Conservation (phyloP, 1,284 basidiomycete genomes). For the Farysia itapuensis region DNA sequence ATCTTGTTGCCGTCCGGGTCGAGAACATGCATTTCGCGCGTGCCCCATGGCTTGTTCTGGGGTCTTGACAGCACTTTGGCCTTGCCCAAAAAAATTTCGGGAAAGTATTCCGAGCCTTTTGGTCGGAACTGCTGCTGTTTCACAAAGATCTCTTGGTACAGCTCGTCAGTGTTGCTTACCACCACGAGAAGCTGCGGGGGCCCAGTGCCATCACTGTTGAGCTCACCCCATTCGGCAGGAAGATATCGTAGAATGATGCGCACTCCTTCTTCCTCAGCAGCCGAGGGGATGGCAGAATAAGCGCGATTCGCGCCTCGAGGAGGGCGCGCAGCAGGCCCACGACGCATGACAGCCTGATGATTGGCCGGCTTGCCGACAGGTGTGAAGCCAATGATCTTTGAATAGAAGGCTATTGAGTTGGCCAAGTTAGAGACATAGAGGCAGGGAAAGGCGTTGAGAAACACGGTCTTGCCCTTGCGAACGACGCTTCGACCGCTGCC, state of each 20-base stretch:
- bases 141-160: constrained; percentile 23
- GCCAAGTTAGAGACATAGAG: constrained; percentile 29
- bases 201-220: constrained; percentile 27
- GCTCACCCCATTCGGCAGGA: constrained; percentile 33
- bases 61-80: constrained; percentile 36
- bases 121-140: constrained; percentile 33
- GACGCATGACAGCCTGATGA: constrained; percentile 26
- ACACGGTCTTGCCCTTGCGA: constrained; percentile 14
- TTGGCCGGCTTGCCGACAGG: constrained; percentile 25
- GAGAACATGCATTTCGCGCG: constrained; percentile 37
- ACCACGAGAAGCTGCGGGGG: constrained; percentile 31
- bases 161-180: constrained; percentile 34
- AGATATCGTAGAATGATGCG: constrained; percentile 26
- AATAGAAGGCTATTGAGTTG: constrained; percentile 29
- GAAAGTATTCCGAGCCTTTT: constrained; percentile 41
- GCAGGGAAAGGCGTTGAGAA: constrained; percentile 26
- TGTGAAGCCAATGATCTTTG: constrained; percentile 35
- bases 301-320: constrained; percentile 8
- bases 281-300: constrained; percentile 24
- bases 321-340: constrained; percentile 23
- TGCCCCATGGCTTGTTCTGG: constrained; percentile 45
- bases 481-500: constrained; percentile 2
- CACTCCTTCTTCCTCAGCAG: constrained; percentile 24
- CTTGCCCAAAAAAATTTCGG: constrained; percentile 26
- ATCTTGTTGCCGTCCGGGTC: constrained; percentile 48